Evolutionary conservation across 2,329 filamentous ascomycete species (phyloP).

Genomic region (Calycina marina): DNA sequence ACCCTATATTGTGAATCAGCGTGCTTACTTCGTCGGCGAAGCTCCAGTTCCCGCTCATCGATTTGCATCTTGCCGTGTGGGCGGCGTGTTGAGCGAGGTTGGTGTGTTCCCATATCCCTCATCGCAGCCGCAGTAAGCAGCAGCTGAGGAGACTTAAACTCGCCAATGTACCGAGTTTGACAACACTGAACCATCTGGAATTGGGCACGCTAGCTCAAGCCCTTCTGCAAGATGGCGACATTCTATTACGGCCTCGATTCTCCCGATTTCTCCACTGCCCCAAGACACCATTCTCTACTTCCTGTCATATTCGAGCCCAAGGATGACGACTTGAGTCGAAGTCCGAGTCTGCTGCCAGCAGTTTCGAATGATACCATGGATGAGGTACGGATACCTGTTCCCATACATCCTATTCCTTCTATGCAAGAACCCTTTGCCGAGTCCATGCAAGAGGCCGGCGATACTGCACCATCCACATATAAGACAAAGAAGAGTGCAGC

Average conservation of each 20-base stretch:
- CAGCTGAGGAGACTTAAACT: no score
- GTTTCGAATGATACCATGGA: slow-evolving; percentile 14
- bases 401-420: slow-evolving; percentile 55
- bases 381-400: slow-evolving; percentile 27
- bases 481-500: slow-evolving; percentile 40
- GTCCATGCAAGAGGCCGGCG: slow-evolving; percentile 58
- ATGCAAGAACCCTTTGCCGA: slow-evolving; percentile 78
- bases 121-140: no score
- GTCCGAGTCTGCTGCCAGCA: neutral
- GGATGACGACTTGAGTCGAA: slow-evolving; percentile 5
- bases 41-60: no score
- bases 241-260: neutral
- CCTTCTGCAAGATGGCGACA: neutral
- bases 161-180: no score
- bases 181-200: no score
- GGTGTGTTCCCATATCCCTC: no score
- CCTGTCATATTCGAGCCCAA: slow-evolving; percentile 13
- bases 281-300: slow-evolving; percentile 6
- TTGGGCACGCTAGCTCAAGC: no score
- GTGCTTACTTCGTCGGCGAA: no score
- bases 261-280: slow-evolving; percentile 8
- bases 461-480: slow-evolving; percentile 33
- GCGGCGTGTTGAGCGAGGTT: no score
- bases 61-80: no score
- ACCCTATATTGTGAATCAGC: no score